These are phyloP conservation scores for Cytospora piceicola DNA, from an alignment of 2,329 filamentous ascomycete genomes.

Conservation along the genomic window DNA sequence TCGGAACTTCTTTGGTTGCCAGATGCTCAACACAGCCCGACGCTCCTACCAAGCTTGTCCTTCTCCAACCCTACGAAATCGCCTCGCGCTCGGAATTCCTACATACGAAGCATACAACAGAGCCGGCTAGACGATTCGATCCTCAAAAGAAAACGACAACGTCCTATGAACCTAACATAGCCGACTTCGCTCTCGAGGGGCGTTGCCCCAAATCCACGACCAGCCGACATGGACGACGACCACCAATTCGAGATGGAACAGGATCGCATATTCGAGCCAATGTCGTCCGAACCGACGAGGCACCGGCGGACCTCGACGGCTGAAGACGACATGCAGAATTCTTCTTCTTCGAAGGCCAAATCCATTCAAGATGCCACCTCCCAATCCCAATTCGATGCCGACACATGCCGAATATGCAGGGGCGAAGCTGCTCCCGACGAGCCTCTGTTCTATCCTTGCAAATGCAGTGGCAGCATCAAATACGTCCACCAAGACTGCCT, in stretches of 20 bases:
- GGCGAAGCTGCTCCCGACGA: conserved; percentile 82
- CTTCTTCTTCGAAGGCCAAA: conserved; percentile 13
- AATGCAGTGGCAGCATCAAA: conserved; percentile 98
- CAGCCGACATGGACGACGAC: conserved; percentile 27
- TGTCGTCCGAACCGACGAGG: conserved; percentile 25
- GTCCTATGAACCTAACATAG: conserved; percentile 28
- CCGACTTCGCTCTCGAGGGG: conserved; percentile 24
- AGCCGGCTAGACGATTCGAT: not conserved
- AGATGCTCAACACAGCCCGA: not conserved
- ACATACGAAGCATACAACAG: not conserved
- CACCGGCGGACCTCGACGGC: conserved; percentile 18
- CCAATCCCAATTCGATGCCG: conserved; percentile 52
- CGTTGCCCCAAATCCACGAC: conserved; percentile 20
- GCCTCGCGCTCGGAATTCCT: not conserved
- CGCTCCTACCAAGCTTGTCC: not conserved
- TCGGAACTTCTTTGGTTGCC: conserved; percentile 1
- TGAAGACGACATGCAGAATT: conserved; percentile 16
- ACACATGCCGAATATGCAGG: conserved; percentile 97
- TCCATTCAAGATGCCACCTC: conserved; percentile 26
- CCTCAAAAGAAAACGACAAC: not conserved
- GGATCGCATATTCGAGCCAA: conserved; percentile 20
- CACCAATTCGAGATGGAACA: conserved; percentile 22
- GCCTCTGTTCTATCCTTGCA: conserved; percentile 95
- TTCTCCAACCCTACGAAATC: not conserved
- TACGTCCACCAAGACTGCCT: conserved; percentile 97